Percentiles rank a stretch among this genome's conserved stretches.
These are phyloP conservation scores for Sicyos baderoa DNA, from an alignment of 306 rosid genomes.

Conservation along the genomic window DNA sequence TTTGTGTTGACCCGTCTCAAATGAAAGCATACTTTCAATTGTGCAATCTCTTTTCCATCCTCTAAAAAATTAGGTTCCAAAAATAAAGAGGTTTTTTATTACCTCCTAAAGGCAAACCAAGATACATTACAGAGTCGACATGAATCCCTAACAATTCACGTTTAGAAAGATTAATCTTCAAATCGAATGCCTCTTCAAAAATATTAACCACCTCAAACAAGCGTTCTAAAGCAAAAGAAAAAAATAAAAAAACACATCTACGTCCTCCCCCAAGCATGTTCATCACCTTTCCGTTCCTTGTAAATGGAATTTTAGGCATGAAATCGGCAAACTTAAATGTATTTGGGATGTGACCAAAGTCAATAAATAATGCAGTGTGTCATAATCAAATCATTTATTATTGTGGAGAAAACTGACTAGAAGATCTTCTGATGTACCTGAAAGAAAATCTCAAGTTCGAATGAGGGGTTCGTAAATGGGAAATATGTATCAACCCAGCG, in stretches of 20 bases:
- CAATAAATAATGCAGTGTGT: not conserved
- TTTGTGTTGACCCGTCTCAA: too few relatives aligned
- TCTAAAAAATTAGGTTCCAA: too few relatives aligned
- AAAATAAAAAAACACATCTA: not conserved
- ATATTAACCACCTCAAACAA: too few relatives aligned
- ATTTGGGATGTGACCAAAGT: not conserved
- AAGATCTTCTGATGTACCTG: slow-evolving; percentile 41
- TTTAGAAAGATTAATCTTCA: too few relatives aligned
- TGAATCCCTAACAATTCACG: too few relatives aligned
- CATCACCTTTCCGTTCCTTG: not conserved
- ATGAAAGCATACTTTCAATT: too few relatives aligned
- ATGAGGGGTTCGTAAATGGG: slow-evolving; percentile 90
- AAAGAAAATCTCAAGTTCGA: slow-evolving; percentile 92
- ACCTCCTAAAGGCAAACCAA: too few relatives aligned
- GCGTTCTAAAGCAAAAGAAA: not conserved
- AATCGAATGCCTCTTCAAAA: too few relatives aligned
- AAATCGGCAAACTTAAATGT: not conserved
- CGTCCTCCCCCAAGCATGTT: not conserved
- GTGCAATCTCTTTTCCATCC: too few relatives aligned
- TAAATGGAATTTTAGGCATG: not conserved
- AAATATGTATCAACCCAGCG: slow-evolving; percentile 97
- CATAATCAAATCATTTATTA: not conserved
- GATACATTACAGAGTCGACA: too few relatives aligned
- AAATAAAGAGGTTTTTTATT: too few relatives aligned
- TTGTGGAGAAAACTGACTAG: not conserved